Evolutionary conservation across 2,329 filamentous ascomycete genomes (phyloP), one percentile per base, ranked within the genome.

Genomic region (Podosphaera aphanis): DNA sequence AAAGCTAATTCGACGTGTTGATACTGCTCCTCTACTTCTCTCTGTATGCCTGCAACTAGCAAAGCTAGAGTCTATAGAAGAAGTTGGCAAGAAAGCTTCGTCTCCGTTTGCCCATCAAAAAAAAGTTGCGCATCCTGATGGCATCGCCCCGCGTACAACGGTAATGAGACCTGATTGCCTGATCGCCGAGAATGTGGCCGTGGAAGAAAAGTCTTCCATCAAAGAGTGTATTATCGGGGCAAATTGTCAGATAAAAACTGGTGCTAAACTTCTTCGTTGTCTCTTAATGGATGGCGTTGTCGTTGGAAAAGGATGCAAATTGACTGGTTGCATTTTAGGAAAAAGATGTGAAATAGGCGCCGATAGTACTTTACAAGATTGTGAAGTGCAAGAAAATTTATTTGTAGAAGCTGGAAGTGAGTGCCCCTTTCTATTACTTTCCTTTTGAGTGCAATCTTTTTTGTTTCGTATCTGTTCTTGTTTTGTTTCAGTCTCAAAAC

Each of bases 201-300:
- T 95, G 0, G 83, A 88, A 57, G 83, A 88, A 55, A 88, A 88
- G 60, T 79, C 76, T 20, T 80, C 85, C n/a, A 81, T 98, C 63
- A 94, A 93, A 61, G 84, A 93, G 61, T 80, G 71, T 33, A 83
- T 94, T 25, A 74, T 98, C 36, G 90, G 90, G 2, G 75, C 83
- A 3, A 84, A 83, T 54, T 93, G 84, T 60, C 79, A 82, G 55
- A 88, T 98, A 51, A 77, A 78, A 50, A 77, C 79, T 53, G 84
- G 85, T n/a, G 84, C 81, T 25, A 82, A 86, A 52, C 64, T 98
- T 39, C 77, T 76, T n/a, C 74, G 86, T 51, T 95, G 88, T 61
- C 63, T 95, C 42, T 65, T 95, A 18, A 94, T 95, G 84, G 88
- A 95, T 49, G 83, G 83, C 2, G 86, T 83, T 0, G 77, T 83